Evolutionary conservation across 73 alveolate species (phyloP).

Genomic region (Blepharisma japonicum): DNA sequence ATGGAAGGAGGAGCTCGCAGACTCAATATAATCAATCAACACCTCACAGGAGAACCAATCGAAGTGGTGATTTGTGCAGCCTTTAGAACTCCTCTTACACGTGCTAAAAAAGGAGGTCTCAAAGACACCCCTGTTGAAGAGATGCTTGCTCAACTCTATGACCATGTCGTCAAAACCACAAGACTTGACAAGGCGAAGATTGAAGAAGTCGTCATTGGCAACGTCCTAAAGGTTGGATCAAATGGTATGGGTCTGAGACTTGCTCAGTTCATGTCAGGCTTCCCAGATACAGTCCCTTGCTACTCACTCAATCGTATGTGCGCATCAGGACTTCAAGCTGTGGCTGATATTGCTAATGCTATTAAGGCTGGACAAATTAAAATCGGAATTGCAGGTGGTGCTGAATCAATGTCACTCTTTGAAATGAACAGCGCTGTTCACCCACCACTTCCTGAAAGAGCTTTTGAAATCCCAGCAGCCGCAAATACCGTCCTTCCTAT

Average conservation of each 20-base stretch:
- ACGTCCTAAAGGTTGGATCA: slow-evolving; percentile 95
- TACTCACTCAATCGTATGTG: slow-evolving; percentile 97
- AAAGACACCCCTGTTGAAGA: slow-evolving; percentile 95
- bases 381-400: slow-evolving; percentile 99
- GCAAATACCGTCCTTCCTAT: slow-evolving; percentile 96
- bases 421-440: slow-evolving; percentile 91
- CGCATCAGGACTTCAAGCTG: slow-evolving; percentile 98
- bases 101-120: slow-evolving; percentile 95
- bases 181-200: slow-evolving; percentile 79
- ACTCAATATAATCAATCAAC: slow-evolving; percentile 29
- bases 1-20: slow-evolving; percentile 27
- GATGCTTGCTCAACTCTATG: slow-evolving; percentile 87
- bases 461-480: slow-evolving; percentile 90
- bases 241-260: slow-evolving; percentile 92
- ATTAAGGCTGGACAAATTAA: slow-evolving; percentile 90
- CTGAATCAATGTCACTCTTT: slow-evolving; percentile 96
- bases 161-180: slow-evolving; percentile 72
- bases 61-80: slow-evolving; percentile 97
- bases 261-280: slow-evolving; percentile 94
- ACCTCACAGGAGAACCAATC: slow-evolving; percentile 63
- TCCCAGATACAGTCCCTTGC: slow-evolving; percentile 89
- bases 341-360: slow-evolving; percentile 83
- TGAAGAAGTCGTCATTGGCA: slow-evolving; percentile 97
- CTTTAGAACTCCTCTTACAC: slow-evolving; percentile 97
- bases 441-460: slow-evolving; percentile 83